Percentiles rank a stretch among this genome's conserved stretches.
phyloP scores from a whole-genome alignment of 139 green algal species.

The Dunaliella primolecta region DNA sequence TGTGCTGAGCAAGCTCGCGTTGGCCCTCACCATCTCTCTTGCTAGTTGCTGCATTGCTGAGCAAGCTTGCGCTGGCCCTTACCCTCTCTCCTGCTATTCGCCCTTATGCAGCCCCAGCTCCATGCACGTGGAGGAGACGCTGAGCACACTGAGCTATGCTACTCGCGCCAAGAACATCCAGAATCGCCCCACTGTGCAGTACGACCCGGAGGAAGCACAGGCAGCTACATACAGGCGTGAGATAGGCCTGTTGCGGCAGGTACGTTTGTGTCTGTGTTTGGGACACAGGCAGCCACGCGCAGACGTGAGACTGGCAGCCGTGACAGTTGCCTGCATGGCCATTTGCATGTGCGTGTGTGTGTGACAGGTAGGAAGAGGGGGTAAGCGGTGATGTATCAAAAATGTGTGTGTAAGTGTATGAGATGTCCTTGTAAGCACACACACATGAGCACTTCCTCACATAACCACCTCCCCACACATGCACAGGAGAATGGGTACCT shows the following conservation, averaged over 20 bases:
- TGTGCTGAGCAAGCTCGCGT: too few species aligned
- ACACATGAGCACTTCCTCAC: background rate
- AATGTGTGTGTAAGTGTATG: too few species aligned
- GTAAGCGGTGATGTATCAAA: background rate
- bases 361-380: background rate
- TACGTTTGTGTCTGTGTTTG: too few species aligned
- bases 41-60: too few species aligned
- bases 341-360: slow-evolving; percentile 44
- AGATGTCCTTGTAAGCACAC: too few species aligned
- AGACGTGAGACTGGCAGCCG: too few species aligned
- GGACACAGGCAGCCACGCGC: background rate
- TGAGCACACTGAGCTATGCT: slow-evolving; percentile 86
- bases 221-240: slow-evolving; percentile 58
- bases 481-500: slow-evolving; percentile 45
- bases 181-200: slow-evolving; percentile 63
- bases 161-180: slow-evolving; percentile 86
- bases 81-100: too few species aligned
- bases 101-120: slow-evolving; percentile 11
- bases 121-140: slow-evolving; percentile 67
- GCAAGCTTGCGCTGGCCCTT: too few species aligned
- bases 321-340: slow-evolving; percentile 1
- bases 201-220: slow-evolving; percentile 48
- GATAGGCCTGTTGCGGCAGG: slow-evolving; percentile 68
- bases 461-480: background rate
- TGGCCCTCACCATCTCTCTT: too few species aligned